These are phyloP conservation scores for Plectosphaerella sp. DNA, from an alignment of 2,329 filamentous ascomycete species.

Conservation along the genomic window DNA sequence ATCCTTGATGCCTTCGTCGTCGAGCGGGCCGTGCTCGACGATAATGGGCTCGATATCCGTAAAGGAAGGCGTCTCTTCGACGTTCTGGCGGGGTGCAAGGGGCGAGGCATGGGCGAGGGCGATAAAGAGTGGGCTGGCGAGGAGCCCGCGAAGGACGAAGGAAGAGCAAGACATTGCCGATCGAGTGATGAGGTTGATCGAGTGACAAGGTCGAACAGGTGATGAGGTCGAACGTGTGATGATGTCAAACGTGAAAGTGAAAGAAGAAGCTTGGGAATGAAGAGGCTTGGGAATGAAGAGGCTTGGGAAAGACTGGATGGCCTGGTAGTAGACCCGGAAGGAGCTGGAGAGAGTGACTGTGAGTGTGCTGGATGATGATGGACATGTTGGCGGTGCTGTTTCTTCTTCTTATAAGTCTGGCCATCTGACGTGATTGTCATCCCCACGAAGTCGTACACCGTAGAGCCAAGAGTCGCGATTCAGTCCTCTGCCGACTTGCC, in stretches of 20 bases:
- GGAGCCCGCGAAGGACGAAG: neutral
- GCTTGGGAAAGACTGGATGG: neutral
- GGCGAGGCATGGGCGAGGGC: neutral
- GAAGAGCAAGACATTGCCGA: neutral
- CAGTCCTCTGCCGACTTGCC: neutral
- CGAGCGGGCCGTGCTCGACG: constrained; percentile 3
- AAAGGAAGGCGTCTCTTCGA: neutral
- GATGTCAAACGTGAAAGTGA: neutral
- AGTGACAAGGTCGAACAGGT: neutral
- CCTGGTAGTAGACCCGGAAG: neutral
- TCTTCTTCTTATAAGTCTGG: neutral
- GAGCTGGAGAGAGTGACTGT: neutral
- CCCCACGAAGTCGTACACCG: constrained; percentile 4
- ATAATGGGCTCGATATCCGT: neutral
- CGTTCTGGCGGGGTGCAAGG: neutral
- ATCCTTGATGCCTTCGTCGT: constrained; percentile 1
- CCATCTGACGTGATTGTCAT: neutral
- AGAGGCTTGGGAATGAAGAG: neutral
- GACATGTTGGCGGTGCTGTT: neutral
- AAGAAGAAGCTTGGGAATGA: neutral
- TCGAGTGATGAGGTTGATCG: no score
- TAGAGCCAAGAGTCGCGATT: constrained; percentile 6
- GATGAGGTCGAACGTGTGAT: neutral
- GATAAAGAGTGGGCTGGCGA: neutral
- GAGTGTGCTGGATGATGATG: neutral